Evolutionary conservation across 1,284 basidiomycete species (phyloP).

Genomic region (Trichosporon faecale): DNA sequence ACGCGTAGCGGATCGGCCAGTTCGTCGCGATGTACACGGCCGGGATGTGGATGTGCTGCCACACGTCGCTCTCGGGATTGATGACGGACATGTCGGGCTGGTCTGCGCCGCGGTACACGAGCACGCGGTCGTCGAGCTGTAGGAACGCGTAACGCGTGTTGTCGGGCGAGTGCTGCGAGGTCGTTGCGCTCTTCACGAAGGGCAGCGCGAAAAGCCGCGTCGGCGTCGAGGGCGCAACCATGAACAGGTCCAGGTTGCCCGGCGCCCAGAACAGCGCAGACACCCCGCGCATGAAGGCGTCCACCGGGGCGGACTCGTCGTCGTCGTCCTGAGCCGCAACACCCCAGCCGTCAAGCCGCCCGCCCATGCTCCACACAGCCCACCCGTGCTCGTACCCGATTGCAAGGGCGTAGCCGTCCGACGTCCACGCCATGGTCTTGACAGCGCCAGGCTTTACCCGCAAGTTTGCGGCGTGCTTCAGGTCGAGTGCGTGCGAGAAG

Average conservation of each 20-base stretch:
- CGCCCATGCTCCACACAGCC: conserved; percentile 87
- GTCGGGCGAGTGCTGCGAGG: conserved; percentile 79
- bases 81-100: conserved; percentile 98
- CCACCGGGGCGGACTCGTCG: conserved; percentile 43
- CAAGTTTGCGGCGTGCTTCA: conserved; percentile 45
- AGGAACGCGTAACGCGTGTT: conserved; percentile 77
- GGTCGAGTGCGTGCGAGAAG: conserved; percentile 33
- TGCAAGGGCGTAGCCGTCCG: conserved; percentile 95
- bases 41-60: conserved; percentile 89
- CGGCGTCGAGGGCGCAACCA: conserved; percentile 54
- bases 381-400: conserved; percentile 88
- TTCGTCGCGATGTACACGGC: conserved; percentile 81
- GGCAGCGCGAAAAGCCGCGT: conserved; percentile 69
- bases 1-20: conserved; percentile 93
- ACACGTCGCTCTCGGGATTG: conserved; percentile 97
- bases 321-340: conserved; percentile 58
- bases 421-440: conserved; percentile 78
- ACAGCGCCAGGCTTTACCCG: conserved; percentile 63
- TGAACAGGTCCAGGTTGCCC: conserved; percentile 81
- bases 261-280: conserved; percentile 72
- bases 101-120: conserved; percentile 95
- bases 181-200: conserved; percentile 91
- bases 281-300: conserved; percentile 76
- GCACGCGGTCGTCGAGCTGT: conserved; percentile 88
- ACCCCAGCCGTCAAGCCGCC: conserved; percentile 64